Conservation (phyloP, 2,329 filamentous ascomycete species). For the Nemania bipapillata region DNA sequence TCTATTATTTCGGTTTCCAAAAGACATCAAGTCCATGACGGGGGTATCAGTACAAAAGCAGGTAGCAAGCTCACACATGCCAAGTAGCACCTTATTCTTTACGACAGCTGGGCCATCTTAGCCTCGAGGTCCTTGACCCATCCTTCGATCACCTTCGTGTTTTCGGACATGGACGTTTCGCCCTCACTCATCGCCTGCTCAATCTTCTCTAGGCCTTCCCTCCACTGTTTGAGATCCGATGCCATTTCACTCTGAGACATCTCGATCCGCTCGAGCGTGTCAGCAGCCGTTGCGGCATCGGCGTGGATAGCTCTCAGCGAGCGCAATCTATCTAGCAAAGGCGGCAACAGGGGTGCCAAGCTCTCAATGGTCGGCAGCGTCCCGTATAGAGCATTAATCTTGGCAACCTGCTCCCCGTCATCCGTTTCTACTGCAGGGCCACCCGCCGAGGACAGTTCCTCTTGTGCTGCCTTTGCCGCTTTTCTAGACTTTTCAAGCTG, state of each 20-base stretch:
- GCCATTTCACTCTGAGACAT: slow-evolving; percentile 83
- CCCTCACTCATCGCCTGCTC: slow-evolving; percentile 78
- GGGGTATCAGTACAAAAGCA: slow-evolving; percentile 54
- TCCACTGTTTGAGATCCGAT: slow-evolving; percentile 86
- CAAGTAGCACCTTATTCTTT: slow-evolving; percentile 34
- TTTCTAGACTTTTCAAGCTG: slow-evolving; percentile 73
- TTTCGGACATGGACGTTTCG: slow-evolving; percentile 76
- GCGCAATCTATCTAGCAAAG: slow-evolving; percentile 83
- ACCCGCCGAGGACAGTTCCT: slow-evolving; percentile 64
- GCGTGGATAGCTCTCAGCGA: slow-evolving; percentile 86
- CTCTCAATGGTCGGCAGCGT: slow-evolving; percentile 89
- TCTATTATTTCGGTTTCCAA: slow-evolving; percentile 18
- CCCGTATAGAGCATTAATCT: slow-evolving; percentile 91
- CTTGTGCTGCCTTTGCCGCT: slow-evolving; percentile 70
- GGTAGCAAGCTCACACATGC: slow-evolving; percentile 38
- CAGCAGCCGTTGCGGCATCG: slow-evolving; percentile 82
- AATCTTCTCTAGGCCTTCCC: slow-evolving; percentile 79
- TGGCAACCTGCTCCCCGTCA: slow-evolving; percentile 78
- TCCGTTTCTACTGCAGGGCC: slow-evolving; percentile 57
- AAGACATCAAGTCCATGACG: slow-evolving; percentile 6
- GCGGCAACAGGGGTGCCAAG: slow-evolving; percentile 83
- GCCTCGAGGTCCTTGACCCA: slow-evolving; percentile 90
- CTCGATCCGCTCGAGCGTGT: slow-evolving; percentile 81
- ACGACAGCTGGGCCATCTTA: slow-evolving; percentile 72
- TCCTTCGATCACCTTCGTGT: slow-evolving; percentile 84